Conservation (phyloP, 805 yeast genomes). For the Spathaspora passalidarum region DNA sequence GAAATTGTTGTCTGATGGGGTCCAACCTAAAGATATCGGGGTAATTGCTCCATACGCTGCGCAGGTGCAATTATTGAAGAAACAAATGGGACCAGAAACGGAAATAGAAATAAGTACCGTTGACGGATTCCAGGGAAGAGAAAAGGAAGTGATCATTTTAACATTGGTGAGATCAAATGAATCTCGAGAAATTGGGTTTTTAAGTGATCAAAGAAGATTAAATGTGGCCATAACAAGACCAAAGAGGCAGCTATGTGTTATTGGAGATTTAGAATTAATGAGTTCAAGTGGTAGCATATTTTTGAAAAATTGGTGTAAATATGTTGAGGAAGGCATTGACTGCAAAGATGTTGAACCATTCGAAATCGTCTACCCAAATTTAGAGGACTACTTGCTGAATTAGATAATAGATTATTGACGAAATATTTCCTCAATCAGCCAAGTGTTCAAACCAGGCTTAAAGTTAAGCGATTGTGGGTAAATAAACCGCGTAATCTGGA, state of each 20-base stretch:
- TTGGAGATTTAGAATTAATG: constrained; percentile 83
- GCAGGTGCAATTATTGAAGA: constrained; percentile 66
- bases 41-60: constrained; percentile 89
- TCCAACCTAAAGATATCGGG: constrained; percentile 62
- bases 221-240: constrained; percentile 95
- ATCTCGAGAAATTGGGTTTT: constrained; percentile 70
- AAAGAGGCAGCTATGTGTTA: constrained; percentile 74
- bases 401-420: not conserved
- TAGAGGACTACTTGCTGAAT: constrained; percentile 20
- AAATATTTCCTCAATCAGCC: not conserved
- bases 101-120: constrained; percentile 79
- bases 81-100: constrained; percentile 17
- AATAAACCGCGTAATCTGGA: no score
- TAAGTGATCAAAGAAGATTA: constrained; percentile 72
- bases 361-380: constrained; percentile 63
- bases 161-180: constrained; percentile 82
- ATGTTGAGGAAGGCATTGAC: constrained; percentile 51
- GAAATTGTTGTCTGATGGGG: constrained; percentile 50
- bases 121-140: constrained; percentile 97
- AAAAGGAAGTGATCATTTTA: constrained; percentile 80
- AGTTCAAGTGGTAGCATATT: constrained; percentile 41
- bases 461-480: no score
- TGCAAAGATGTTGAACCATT: constrained; percentile 29
- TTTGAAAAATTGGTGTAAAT: constrained; percentile 62
- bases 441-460: no score